Base-by-base conservation (phyloP, 371 early-diverging fungal genomes). In the Circinella minor region DNA sequence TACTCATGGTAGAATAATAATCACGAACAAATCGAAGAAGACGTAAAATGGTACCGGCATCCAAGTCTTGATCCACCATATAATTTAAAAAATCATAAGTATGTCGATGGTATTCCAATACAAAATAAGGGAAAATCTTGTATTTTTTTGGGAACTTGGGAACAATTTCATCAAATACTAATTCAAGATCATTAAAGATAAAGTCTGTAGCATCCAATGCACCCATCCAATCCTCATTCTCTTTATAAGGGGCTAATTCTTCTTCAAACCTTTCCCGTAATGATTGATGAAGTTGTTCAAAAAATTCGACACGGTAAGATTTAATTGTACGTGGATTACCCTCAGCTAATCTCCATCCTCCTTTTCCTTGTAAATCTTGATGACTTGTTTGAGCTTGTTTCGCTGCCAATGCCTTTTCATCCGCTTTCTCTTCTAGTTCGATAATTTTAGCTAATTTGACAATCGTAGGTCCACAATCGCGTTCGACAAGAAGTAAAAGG, bases 91-190 rank as follows among this genome's bases (percentile, higher is more conserved):
- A 80, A 18, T 89, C 89, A 71, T 96, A 93, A 3, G 98, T 91
- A 43, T 91, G 89, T 39, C 92, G 92, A 78, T 99, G 99, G 74
- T 97, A 98, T 79, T 96, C 96, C 54, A 94, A 81, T 1, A 97
- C 93, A 77, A 93, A 97, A 73, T 94, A 91, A 27, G 93, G 93
- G 75, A 96, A 96, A 39, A 97, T 93, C 67, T 93, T 93, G 88
- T 95, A 98, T 61, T 91, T 88, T 61, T 91, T 87, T 4, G 99
- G 99, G 65, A 98, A 95, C 20, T 89, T 87, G 6, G 96, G 96
- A 27, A 88, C 91, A 18, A 99, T 81, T 13, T 93, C 90, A 73
- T 98, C 95, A 67, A 89, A 89, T 0, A 98, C 92, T 51, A 97
- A 68, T 10, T 91, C 91, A 51, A 99, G 85, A 71, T 98, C 96